phyloP scores from a whole-genome alignment of 208 protist genomes.

The Leptomonas pyrrhocoris region DNA sequence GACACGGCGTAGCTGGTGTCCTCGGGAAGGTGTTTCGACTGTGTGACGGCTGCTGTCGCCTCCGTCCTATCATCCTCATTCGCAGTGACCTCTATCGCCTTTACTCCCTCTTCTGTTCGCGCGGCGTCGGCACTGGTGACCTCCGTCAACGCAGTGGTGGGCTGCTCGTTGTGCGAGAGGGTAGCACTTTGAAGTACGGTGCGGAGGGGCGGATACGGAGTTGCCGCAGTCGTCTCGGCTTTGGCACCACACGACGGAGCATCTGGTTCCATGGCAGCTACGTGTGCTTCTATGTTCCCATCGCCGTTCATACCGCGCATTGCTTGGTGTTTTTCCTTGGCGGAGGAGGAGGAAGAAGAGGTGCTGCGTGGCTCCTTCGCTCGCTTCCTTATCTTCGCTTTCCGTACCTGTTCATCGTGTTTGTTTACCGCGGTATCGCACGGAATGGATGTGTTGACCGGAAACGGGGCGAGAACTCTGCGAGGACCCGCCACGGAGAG shows the following conservation, averaged over 20 bases:
- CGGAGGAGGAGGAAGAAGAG: too few species aligned
- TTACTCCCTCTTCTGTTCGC: not conserved
- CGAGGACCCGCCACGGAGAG: not conserved
- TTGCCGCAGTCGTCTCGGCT: not conserved
- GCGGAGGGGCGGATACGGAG: not conserved
- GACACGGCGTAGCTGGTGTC: conserved; percentile 1
- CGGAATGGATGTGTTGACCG: not conserved
- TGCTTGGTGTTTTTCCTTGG: too few species aligned
- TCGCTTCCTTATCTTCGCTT: not conserved
- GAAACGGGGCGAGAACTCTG: not conserved
- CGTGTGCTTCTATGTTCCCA: too few species aligned
- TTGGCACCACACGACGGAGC: not conserved
- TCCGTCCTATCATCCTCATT: not conserved
- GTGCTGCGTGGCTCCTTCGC: not conserved
- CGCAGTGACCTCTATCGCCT: not conserved
- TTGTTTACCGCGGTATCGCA: not conserved
- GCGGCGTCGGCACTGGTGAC: not conserved
- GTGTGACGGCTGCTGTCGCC: not conserved
- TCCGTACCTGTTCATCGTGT: not conserved
- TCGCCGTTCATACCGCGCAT: too few species aligned
- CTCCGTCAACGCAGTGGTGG: not conserved
- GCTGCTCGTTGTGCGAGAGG: too few species aligned
- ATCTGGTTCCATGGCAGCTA: not conserved
- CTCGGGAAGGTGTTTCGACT: not conserved
- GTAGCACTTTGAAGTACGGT: not conserved